Evolutionary conservation across 2,329 filamentous ascomycete genomes (phyloP), one percentile per base, ranked within the genome.

Genomic region (Arthroderma sp.): DNA sequence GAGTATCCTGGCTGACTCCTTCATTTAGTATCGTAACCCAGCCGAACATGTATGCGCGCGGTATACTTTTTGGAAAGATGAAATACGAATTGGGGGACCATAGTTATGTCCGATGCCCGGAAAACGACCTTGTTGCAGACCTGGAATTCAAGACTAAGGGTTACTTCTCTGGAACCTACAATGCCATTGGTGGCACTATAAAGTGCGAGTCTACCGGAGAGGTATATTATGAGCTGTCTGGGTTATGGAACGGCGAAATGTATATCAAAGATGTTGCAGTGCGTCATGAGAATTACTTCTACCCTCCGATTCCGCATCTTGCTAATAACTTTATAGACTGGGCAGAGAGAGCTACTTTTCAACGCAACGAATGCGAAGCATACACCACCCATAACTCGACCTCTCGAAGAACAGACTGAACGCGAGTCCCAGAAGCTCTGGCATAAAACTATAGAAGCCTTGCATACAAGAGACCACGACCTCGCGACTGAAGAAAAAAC

Each of bases 71-170:
- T 57, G 91, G 91, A 40, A 96, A 95, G 64, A 96, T 98, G 91
- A 96, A 95, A 65, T 98, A 96, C 64, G 91, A 98, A 68, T 78
- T 98, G 5, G 91, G 89, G 51, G 89, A 96, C 61, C 88, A 94
- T 68, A 94, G 88, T 61, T 85, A 87, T 55, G 85, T 98, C 15
- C 77, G 81, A 52, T 96, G 91, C 62, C 86, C 89, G 0, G 89
- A 96, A 61, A 76, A 86, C 11, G 81, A 87, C 47, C 72, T 98
- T 11, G 76, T 80, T 28, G 89, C 87, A 48, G 89, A 98, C 60
- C 80, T 98, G 49, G 91, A 98, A 53, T 98, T 98, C 75, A 96
- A 96, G 69, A 93, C 86, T 43, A 96, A 96, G 66, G 91, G 91
- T 4, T 98, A 93, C 76, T 89, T 98, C 52, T 82, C 86, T 43